Percentiles rank a stretch among this genome's conserved stretches.
Conservation (phyloP, 2,329 filamentous ascomycete species). For the Boeremia exigua region DNA sequence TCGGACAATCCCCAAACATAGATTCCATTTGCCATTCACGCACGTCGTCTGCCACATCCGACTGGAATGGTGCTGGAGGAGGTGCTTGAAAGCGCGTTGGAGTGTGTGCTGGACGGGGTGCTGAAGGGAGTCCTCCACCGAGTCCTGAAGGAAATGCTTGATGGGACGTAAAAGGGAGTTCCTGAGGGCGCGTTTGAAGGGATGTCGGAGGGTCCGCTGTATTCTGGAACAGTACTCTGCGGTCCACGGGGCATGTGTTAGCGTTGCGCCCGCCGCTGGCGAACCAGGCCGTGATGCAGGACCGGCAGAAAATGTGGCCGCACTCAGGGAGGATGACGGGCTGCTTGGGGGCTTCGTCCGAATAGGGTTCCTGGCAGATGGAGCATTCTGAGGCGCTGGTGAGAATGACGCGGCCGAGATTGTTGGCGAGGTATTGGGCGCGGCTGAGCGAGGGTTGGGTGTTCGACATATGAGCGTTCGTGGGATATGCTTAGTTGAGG, state of each 20-base stretch:
- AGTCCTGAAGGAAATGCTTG: too few species aligned
- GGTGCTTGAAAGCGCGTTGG: too few species aligned
- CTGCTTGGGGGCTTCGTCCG: not conserved
- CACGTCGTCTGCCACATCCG: too few species aligned
- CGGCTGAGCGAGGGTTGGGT: not conserved
- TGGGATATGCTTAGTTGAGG: not conserved
- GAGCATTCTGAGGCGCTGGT: slow-evolving; percentile 12
- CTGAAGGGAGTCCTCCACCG: too few species aligned
- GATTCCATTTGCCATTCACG: too few species aligned
- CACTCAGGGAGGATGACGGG: slow-evolving; percentile 15
- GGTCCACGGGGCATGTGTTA: not conserved
- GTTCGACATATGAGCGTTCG: not conserved
- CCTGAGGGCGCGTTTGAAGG: too few species aligned
- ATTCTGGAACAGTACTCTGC: not conserved
- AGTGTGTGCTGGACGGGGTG: too few species aligned
- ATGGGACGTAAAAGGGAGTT: too few species aligned
- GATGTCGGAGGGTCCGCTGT: too few species aligned
- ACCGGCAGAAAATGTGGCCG: slow-evolving; percentile 20
- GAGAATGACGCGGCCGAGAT: slow-evolving; percentile 1
- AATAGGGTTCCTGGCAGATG: slow-evolving; percentile 17
- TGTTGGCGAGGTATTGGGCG: not conserved
- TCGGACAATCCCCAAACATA: too few species aligned
- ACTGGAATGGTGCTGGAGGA: too few species aligned
- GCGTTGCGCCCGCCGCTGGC: not conserved
- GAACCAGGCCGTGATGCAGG: slow-evolving; percentile 17